Base-by-base conservation (phyloP, 805 yeast species). In the Candida sonorensis region DNA sequence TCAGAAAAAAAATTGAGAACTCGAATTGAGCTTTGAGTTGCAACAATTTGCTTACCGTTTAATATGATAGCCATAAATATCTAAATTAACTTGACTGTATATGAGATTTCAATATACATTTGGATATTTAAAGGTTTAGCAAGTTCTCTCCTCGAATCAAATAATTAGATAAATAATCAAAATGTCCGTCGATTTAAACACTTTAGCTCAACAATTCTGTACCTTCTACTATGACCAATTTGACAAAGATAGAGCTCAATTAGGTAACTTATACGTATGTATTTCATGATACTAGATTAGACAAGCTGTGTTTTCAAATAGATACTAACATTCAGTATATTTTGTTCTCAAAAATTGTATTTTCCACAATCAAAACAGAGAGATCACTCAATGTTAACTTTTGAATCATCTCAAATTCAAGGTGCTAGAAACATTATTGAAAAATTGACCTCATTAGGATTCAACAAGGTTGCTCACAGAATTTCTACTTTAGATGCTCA, bases 401-500 rank as follows among this genome's bases (percentile, higher is more conserved):
- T 92, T 52, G 98, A 92, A 67, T 79, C 88, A 34, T 69, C 87
- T 38, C 97, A 90, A 69, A 70, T 83, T 45, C 98, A 90, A 68
- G 98, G 99, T 47, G 84, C 94, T 37, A 79, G 81, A 66, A 81
- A 69, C 51, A 92, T 92, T 53, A 87, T 92, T 42, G 97, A 92
- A 67, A 90, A 92, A 61, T 75, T 92, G 46, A 78, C 76, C 17
- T 74, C 87, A 23, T 72, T 92, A 51, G 96, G 96, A 32, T 92
- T 92, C 72, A 81, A 74, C 58, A 87, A 87, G 64, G 97, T 92
- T 36, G 81, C 75, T 31, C 99, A 92, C 69, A 75, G 94, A 66
- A 81, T 92, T 55, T 79, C 94, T 34, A 90, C 97, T 27, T 73
- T 92, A 55, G 97, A 92, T 54, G 97, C 97, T 28, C 98, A 92